These are phyloP conservation scores for Candida sojae DNA, from an alignment of 1,139 yeast species.

Conservation along the genomic window DNA sequence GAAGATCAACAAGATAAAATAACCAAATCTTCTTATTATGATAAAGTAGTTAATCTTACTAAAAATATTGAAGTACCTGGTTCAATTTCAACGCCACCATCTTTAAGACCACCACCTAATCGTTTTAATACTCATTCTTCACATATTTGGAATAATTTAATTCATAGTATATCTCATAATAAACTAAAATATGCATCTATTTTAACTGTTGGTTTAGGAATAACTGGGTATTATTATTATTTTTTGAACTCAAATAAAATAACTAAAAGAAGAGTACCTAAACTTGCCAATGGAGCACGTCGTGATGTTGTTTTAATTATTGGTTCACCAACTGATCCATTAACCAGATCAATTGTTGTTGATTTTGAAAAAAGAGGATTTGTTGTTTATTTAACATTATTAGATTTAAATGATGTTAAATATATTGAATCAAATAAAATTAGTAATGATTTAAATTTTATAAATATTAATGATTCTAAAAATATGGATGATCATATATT, in stretches of 20 bases:
- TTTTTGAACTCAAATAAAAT: constrained; percentile 4
- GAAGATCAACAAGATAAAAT: constrained; percentile 26
- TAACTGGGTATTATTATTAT: constrained; percentile 15
- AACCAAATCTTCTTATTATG: constrained; percentile 19
- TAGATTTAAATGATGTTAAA: constrained; percentile 62
- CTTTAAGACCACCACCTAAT: neutral
- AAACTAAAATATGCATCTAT: constrained; percentile 20
- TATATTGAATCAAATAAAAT: constrained; percentile 60
- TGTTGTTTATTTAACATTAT: constrained; percentile 73
- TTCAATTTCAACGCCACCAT: constrained; percentile 7
- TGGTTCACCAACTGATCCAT: constrained; percentile 78
- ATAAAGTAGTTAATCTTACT: constrained; percentile 17
- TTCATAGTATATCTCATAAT: constrained; percentile 15
- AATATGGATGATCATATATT: constrained; percentile 31
- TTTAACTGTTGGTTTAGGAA: constrained; percentile 33
- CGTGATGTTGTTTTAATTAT: constrained; percentile 71
- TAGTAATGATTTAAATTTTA: constrained; percentile 51
- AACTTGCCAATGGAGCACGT: constrained; percentile 69
- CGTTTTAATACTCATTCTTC: neutral
- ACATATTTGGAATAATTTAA: constrained; percentile 10
- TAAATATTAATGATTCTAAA: constrained; percentile 31
- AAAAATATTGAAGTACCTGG: constrained; percentile 12
- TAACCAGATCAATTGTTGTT: constrained; percentile 66
- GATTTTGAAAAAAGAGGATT: constrained; percentile 81
- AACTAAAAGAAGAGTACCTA: constrained; percentile 57